Conservation (phyloP, 768 basidiomycete species). For the Psilocybe cubensis region DNA sequence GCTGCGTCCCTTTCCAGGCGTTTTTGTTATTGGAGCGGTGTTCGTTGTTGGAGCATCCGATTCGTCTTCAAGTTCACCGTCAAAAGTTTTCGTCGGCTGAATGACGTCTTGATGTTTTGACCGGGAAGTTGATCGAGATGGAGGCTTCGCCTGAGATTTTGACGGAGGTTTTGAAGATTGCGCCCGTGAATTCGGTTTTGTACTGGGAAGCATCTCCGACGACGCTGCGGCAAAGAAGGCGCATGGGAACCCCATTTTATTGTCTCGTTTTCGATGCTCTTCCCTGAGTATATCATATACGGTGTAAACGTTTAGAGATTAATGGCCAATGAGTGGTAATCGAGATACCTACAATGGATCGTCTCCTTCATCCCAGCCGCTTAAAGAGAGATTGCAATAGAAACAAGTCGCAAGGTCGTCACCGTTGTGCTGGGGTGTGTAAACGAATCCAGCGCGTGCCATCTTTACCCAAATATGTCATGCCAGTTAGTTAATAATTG, state of each 20-base stretch:
- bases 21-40: slow-evolving; percentile 19
- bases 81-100: slow-evolving; percentile 43
- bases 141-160: slow-evolving; percentile 32
- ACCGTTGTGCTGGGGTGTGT: slow-evolving; percentile 63
- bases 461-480: slow-evolving; percentile 53
- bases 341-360: slow-evolving; percentile 75
- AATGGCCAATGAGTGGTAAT: background rate
- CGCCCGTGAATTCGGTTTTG: slow-evolving; percentile 29
- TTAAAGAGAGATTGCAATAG: slow-evolving; percentile 79
- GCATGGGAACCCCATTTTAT: slow-evolving; percentile 47
- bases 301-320: background rate
- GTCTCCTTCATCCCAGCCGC: slow-evolving; percentile 88
- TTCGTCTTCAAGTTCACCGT: slow-evolving; percentile 38
- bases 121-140: slow-evolving; percentile 31
- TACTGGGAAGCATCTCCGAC: slow-evolving; percentile 15
- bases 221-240: slow-evolving; percentile 40
- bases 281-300: slow-evolving; percentile 45
- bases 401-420: slow-evolving; percentile 88
- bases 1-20: slow-evolving; percentile 24
- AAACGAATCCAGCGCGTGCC: slow-evolving; percentile 89
- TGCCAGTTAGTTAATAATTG: background rate
- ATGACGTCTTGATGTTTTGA: slow-evolving; percentile 37
- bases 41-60: slow-evolving; percentile 19
- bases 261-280: slow-evolving; percentile 73
- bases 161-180: slow-evolving; percentile 32